phyloP scores from a whole-genome alignment of 306 rosid species.

The Pachyrhizus erosus region DNA sequence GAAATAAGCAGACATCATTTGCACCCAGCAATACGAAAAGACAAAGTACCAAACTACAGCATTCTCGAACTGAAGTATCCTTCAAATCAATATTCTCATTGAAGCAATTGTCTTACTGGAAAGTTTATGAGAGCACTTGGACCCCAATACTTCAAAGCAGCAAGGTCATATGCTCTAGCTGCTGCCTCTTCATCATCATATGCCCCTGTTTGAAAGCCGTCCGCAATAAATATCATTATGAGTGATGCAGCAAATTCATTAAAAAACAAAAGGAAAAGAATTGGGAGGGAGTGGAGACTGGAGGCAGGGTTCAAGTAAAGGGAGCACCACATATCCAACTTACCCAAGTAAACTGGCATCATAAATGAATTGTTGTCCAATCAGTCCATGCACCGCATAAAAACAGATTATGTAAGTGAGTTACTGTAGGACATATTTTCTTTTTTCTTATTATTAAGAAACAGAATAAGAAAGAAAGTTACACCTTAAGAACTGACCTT shows the following conservation, averaged over 20 bases:
- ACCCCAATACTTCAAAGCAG: slow-evolving; percentile 89
- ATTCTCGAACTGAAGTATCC: background rate
- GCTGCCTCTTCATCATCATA: slow-evolving; percentile 92
- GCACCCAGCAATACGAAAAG: background rate
- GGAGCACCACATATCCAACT: slow-evolving; percentile 40
- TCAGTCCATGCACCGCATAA: slow-evolving; percentile 48
- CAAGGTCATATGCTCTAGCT: slow-evolving; percentile 88
- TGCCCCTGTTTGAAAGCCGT: slow-evolving; percentile 58
- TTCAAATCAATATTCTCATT: slow-evolving; percentile 5
- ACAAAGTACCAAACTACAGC: background rate
- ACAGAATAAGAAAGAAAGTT: slow-evolving; percentile 12
- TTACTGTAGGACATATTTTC: background rate
- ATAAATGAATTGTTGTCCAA: slow-evolving; percentile 33
- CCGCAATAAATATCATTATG: background rate
- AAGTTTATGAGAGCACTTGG: slow-evolving; percentile 80
- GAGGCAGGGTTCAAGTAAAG: background rate
- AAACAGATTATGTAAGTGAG: slow-evolving; percentile 48
- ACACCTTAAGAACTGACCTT: slow-evolving; percentile 54
- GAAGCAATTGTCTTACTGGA: slow-evolving; percentile 62
- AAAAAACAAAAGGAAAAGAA: background rate
- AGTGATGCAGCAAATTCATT: background rate
- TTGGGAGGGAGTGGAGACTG: no score
- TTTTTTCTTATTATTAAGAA: background rate
- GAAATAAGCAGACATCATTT: background rate
- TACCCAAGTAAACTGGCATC: slow-evolving; percentile 81